These are phyloP conservation scores for Phytophthora quininea DNA, from an alignment of 352 stramenopile genomes.

Conservation along the genomic window DNA sequence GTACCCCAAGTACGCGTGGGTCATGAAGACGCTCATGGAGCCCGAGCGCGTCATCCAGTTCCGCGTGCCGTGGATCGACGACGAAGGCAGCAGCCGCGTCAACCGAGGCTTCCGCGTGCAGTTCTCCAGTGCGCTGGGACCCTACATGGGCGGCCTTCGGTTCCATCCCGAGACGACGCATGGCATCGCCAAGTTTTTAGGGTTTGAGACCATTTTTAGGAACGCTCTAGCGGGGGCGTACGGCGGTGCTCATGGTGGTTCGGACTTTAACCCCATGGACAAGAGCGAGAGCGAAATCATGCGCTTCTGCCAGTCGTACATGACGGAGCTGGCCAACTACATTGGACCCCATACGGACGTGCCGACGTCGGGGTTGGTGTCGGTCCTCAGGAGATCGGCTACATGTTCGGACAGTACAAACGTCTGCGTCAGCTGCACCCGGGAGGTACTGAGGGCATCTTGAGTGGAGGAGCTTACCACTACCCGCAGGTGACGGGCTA, in stretches of 20 bases:
- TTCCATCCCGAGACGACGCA: slow-evolving; percentile 93
- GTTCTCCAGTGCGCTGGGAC: slow-evolving; percentile 91
- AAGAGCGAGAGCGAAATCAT: slow-evolving; percentile 98
- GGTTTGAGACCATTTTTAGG: slow-evolving; percentile 96
- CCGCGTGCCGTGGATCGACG: slow-evolving; percentile 97
- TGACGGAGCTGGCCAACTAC: slow-evolving; percentile 98
- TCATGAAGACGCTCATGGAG: slow-evolving; percentile 95
- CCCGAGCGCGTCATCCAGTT: slow-evolving; percentile 96
- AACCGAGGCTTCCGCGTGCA: slow-evolving; percentile 98
- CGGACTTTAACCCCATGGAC: slow-evolving; percentile 97
- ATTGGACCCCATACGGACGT: slow-evolving; percentile 96
- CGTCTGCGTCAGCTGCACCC: slow-evolving; percentile 89
- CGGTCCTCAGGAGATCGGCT: slow-evolving; percentile 94
- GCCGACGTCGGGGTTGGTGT: slow-evolving; percentile 96
- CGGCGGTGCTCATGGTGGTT: slow-evolving; percentile 87
- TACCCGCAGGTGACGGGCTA: slow-evolving; percentile 94
- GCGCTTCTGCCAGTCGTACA: slow-evolving; percentile 98
- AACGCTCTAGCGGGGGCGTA: slow-evolving; percentile 92
- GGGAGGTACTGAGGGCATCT: slow-evolving; percentile 82
- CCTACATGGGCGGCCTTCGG: slow-evolving; percentile 96
- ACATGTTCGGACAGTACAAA: slow-evolving; percentile 99
- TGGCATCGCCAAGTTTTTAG: slow-evolving; percentile 90
- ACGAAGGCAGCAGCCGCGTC: slow-evolving; percentile 94
- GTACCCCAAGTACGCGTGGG: slow-evolving; percentile 90
- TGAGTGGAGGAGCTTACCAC: slow-evolving; percentile 89